Base-by-base conservation (phyloP, 768 basidiomycete species). In the Cystobasidium onofrii region DNA sequence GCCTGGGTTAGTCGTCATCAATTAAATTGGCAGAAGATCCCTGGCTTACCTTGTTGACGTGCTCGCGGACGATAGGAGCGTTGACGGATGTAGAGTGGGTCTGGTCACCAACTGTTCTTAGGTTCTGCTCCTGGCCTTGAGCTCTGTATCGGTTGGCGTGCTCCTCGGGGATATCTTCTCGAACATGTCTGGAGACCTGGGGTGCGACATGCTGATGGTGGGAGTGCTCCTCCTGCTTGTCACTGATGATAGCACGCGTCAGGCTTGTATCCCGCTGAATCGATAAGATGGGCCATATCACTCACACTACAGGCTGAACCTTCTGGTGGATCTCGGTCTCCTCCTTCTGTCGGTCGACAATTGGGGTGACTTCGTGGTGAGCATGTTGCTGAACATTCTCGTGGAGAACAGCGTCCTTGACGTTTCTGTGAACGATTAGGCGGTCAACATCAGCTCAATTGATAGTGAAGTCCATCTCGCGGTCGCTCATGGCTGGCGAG, bases 321-420 rank as follows among this genome's bases (percentile, higher is more conserved):
- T 71, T 71, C 55, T 71, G 69, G 69, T 71, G 69, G 39, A 71
- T 71, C 54, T 71, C 69, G 25, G 69, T 71, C 69, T 71, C 69
- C 29, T 71, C 36, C 33, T 55, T 52, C 69, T 71, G 50, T 25
- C 69, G 52, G 69, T 61, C 34, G 18, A 71, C 52, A 18, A 50
- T 46, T 4, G 69, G 69, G 12, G 69, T 71, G 69, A 71, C 69
- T 31, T 71, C 69, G 69, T 71, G 69, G 54, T 71, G 69, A 39
- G 69, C 69, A 29, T 71, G 69, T 44, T 71, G 69, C 23, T 54
- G 55, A 54, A 71, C 69, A 55, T 71, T 71, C 7, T 71, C 69
- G 69, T 71, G 69, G 23, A 71, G 46, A 31, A 71, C 69, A 23
- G 69, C 69, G 25, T 71, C 69, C 50, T 55, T 52, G 54, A 71